Base-by-base conservation (phyloP, 257 asterid species). In the Solanum rostratum region DNA sequence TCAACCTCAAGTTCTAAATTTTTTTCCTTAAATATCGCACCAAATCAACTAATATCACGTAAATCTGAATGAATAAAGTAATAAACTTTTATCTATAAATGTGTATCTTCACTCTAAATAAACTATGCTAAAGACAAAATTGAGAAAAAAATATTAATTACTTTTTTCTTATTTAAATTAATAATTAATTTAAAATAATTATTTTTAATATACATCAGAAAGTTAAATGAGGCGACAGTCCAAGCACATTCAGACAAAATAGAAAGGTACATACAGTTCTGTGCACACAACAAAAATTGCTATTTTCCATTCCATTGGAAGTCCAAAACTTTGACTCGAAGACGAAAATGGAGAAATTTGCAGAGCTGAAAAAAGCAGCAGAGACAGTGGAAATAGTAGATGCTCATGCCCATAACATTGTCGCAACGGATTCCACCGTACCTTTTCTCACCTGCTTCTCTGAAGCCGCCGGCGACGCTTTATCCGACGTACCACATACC, bases 391-490 rank as follows among this genome's bases (percentile, higher is more conserved):
- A 89, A 88, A 53, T 96, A 6, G 94, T 96, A 8, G 99, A 96
- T 52, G 97, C 92, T 5, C 99, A 96, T 92, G 98, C 97, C 16
- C 99, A 96, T 91, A 96, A 93, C 84, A 85, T 96, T 8, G 99
- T 96, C 11, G 94, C 94, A 12, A 37, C 90, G n/a, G 93, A 95
- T 84, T 96, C 99, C 81, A 22, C 87, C 63, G 14, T 93, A 82
- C 94, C 95, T 57, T 95, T 95, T 86, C 85, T 93, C 59, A 87
- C 81, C 87, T 95, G 98, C 91, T 96, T 96, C 79, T 90, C 98
- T 27, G 98, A 92, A 89, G 98, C 99, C 83, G 39, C 93, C 81
- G 98, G 91, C 53, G 93, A 91, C 19, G 98, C 99, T 70, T 86
- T 91, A 83, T 86, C 93, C 83, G 68, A 50, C 59, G 94, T 89